These are phyloP conservation scores for Calocybe gangraenosa DNA, from an alignment of 768 basidiomycete genomes.

Conservation along the genomic window DNA sequence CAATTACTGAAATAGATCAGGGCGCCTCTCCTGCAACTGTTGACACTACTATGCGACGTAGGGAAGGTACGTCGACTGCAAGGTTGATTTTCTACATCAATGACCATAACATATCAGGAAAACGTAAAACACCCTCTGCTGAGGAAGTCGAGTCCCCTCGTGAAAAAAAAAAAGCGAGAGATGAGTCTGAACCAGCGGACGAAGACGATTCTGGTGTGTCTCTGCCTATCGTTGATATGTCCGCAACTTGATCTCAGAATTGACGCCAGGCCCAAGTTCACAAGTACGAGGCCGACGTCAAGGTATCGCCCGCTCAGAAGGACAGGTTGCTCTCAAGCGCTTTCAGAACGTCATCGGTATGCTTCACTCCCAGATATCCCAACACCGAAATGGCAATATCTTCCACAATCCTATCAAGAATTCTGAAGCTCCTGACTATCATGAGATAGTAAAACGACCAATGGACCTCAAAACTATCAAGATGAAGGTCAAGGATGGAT, in stretches of 20 bases:
- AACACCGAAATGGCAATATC: conserved; percentile 84
- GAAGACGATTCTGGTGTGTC: conserved; percentile 56
- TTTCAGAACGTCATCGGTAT: conserved; percentile 81
- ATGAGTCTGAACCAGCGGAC: conserved; percentile 63
- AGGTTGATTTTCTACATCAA: neutral
- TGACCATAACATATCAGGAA: conserved; percentile 33
- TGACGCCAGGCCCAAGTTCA: conserved; percentile 24
- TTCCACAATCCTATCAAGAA: conserved; percentile 89
- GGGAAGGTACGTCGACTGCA: conserved; percentile 22
- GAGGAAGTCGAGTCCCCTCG: conserved; percentile 44
- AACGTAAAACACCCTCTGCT: conserved; percentile 59
- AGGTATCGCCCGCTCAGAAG: conserved; percentile 35
- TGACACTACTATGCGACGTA: conserved; percentile 19
- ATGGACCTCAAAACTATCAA: conserved; percentile 96
- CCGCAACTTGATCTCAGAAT: neutral
- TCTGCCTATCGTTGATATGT: neutral
- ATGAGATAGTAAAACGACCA: conserved; percentile 88
- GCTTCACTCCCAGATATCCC: conserved; percentile 78
- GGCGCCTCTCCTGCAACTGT: conserved; percentile 26
- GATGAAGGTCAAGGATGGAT: conserved; percentile 76
- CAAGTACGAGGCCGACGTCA: conserved; percentile 26
- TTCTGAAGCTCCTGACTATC: conserved; percentile 87
- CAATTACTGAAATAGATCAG: conserved; percentile 27
- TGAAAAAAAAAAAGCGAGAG: conserved; percentile 57
- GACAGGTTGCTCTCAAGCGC: conserved; percentile 56